phyloP scores from a whole-genome alignment of 2,329 filamentous ascomycete species.

The Fusarium beomiforme region DNA sequence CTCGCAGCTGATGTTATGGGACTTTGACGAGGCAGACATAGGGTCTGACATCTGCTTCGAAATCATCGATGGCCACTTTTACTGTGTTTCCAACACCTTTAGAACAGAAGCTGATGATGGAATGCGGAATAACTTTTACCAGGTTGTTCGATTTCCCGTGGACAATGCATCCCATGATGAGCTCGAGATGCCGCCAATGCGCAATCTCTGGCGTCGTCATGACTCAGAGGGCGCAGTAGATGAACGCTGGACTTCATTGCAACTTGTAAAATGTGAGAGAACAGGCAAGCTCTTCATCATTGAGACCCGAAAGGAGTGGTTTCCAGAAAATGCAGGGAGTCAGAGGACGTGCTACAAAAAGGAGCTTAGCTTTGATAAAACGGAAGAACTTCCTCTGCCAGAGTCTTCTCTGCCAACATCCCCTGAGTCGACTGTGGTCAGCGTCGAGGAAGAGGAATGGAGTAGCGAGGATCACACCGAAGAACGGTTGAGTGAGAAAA shows the following conservation, averaged over 20 bases:
- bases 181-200: constrained; percentile 52
- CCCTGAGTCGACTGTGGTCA: background rate
- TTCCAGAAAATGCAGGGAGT: constrained; percentile 61
- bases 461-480: constrained; percentile 49
- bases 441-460: constrained; percentile 33
- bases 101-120: constrained; percentile 70
- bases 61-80: constrained; percentile 72
- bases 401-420: constrained; percentile 4
- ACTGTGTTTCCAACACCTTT: constrained; percentile 74
- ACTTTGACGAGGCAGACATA: constrained; percentile 71
- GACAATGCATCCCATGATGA: constrained; percentile 50
- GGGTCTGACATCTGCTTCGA: constrained; percentile 77
- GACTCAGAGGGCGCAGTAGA: constrained; percentile 78
- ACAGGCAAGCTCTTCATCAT: constrained; percentile 69
- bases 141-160: constrained; percentile 71
- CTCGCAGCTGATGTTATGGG: constrained; percentile 61
- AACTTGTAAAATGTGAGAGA: constrained; percentile 67
- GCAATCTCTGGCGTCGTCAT: constrained; percentile 69
- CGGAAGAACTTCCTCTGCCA: background rate
- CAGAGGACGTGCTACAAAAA: constrained; percentile 74
- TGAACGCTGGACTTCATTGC: constrained; percentile 76
- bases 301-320: constrained; percentile 77
- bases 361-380: constrained; percentile 56
- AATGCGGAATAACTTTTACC: constrained; percentile 76
- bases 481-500: constrained; percentile 7